Base-by-base conservation (phyloP, 352 stramenopile genomes). In the Blastocystis sp. region DNA sequence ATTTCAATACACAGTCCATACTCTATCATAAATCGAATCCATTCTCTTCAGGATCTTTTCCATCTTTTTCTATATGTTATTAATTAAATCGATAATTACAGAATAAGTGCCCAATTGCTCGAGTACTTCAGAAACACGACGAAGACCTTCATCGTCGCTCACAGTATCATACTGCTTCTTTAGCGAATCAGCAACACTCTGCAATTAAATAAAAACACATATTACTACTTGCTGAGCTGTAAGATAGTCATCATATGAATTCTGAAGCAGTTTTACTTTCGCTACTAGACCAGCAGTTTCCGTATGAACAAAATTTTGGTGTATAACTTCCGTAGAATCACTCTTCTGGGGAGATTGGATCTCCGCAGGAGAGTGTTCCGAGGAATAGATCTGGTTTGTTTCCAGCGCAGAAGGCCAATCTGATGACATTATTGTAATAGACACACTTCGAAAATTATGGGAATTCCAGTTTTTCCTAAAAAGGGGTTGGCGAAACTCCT, bases 31-130 rank as follows among this genome's bases (percentile, higher is more conserved):
- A 15, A 84, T 43, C 3, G 26, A 23, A 45, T 84, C 73, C 73
- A 84, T 84, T 20, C 73, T n/a, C 26, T 84, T 84, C 50, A 84
- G n/a, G 41, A 84, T 26, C 13, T 18, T 29, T 50, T 84, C 73
- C 73, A 84, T 53, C 34, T 84, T 84, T 13, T 64, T 43, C 73
- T 84, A 84, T 23, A 26, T 53, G 29, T 18, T 45, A 11, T 41
- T 0, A 8, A 1, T 45, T 6, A n/a, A 50, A 34, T 41, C 23
- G 3, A 2, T 2, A 29, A 50, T 3, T n/a, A 84, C 73, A 37
- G 73, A 84, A 66, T 84, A 84, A 7, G 37, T 55, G 13, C 20
- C 26, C 50, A 84, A 53, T 54, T 84, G 47, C n/a, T 84, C 47
- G 23, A 84, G 23, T 2, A 84, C 43, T 23, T 64, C 50, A 18